A percentile compares a stretch with the other conserved stretches of the same genome.
phyloP scores from a whole-genome alignment of 2,329 filamentous ascomycete genomes.

The Huntiella savannae region DNA sequence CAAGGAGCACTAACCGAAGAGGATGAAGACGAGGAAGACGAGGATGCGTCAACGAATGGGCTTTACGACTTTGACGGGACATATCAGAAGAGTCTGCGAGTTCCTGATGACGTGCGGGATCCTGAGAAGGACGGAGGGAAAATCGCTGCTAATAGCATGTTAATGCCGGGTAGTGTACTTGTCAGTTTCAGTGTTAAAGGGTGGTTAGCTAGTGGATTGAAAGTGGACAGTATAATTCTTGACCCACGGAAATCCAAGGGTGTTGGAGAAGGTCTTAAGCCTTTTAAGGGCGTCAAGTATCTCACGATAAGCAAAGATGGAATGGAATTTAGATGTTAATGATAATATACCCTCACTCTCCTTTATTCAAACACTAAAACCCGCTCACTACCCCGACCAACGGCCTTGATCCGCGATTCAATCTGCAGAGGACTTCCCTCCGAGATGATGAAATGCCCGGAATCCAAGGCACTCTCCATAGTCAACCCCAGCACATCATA shows the following conservation, averaged over 20 bases:
- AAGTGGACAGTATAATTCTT: conserved; percentile 47
- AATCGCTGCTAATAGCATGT: conserved; percentile 48
- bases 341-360: neutral
- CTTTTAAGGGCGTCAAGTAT: conserved; percentile 97
- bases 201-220: conserved; percentile 48
- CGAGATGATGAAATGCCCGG: conserved; percentile 38
- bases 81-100: conserved; percentile 5
- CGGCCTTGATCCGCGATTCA: conserved; percentile 33
- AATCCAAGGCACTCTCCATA: conserved; percentile 15
- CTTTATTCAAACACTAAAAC: conserved; percentile 9
- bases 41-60: conserved; percentile 18
- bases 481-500: conserved; percentile 36
- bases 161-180: conserved; percentile 64
- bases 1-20: conserved; percentile 39
- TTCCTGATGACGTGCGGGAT: conserved; percentile 12
- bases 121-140: conserved; percentile 33
- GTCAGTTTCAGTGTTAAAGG: conserved; percentile 54
- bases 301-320: conserved; percentile 54
- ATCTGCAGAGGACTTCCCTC: conserved; percentile 46
- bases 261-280: conserved; percentile 70
- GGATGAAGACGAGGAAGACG: conserved; percentile 29
- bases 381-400: conserved; percentile 19
- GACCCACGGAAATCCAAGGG: conserved; percentile 68
- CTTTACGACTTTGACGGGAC: conserved; percentile 9
- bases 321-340: conserved; percentile 41